Conservation (phyloP, 176 grass and related monocot species). For the Aegilops bicornis region DNA sequence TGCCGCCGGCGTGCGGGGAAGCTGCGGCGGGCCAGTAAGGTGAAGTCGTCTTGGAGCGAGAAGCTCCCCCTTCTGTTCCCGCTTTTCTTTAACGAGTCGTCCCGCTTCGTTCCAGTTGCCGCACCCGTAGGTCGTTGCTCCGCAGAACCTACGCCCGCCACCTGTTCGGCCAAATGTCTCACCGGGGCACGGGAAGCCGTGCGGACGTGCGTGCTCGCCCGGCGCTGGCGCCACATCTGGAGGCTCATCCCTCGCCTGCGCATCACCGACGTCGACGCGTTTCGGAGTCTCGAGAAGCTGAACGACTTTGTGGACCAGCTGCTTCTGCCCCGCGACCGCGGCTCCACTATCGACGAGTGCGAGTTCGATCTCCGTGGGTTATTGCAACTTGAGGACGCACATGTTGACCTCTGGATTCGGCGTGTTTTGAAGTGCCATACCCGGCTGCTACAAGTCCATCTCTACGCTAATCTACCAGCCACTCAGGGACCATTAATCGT, state of each 20-base stretch:
- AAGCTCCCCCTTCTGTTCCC: neutral
- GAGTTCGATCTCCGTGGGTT: conserved; percentile 1
- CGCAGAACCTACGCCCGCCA: neutral
- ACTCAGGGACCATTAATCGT: neutral
- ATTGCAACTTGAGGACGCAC: neutral
- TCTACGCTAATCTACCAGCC: neutral
- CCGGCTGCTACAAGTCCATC: neutral
- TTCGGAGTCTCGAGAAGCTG: neutral
- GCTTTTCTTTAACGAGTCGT: neutral
- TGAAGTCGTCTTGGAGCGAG: neutral
- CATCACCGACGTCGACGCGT: neutral
- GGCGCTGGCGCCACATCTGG: neutral
- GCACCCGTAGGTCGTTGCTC: too few relatives aligned
- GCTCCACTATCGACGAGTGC: neutral
- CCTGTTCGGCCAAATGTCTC: neutral
- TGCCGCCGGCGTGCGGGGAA: neutral
- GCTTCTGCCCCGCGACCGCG: neutral
- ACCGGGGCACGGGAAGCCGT: neutral
- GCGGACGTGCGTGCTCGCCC: conserved; percentile 1
- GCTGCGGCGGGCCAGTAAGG: neutral
- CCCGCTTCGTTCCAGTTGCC: neutral
- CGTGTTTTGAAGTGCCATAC: neutral
- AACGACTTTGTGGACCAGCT: neutral
- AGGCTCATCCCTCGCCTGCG: neutral
- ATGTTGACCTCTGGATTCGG: neutral